Base-by-base conservation (phyloP, 352 stramenopile genomes). In the Pythium oligandrum region DNA sequence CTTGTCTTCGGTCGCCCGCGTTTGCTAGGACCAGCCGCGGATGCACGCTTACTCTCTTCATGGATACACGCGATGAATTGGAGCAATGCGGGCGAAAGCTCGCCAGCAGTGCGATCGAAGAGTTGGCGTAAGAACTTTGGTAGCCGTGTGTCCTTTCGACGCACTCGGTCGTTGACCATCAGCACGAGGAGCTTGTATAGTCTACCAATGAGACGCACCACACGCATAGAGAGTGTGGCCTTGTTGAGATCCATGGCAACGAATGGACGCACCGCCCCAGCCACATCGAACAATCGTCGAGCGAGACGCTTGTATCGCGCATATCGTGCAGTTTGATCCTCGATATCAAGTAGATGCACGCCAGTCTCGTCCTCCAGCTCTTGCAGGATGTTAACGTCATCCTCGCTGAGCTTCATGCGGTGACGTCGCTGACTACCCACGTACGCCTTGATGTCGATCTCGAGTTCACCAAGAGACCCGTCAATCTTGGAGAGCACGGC, bases 21-120 rank as follows among this genome's bases (percentile, higher is more conserved):
- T 26, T 63, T 26, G 17, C 17, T 26, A 26, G 17, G 17, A 26
- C 17, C 17, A 26, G 17, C 51, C 37, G 12, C 4, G 35, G 8
- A 42, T 17, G 57, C 40, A 2, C 63, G 57, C 37, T 73, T 78
- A 33, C 53, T 74, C 43, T 73, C 62, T 45, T 80, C 62, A 39
- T 86, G 66, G 31, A 83, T 70, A 44, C 66, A 83, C 3, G 66
- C 60, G 26, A 86, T 81, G 42, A 77, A 86, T 6, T 77, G 46
- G 2, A 86, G 63, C 40, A 86, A 32, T 44, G 63, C 55, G 1
- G 71, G 71, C 6, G 75, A 69, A 6, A 86, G 44, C 5, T 83
- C 57, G 2, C 35, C 40, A 3, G 72, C 72, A 2, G 70, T 78
- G 12, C 71, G 58, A 30, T 84, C 71, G 51, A 88, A 78, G 8